Base-by-base conservation (phyloP, 2,329 filamentous ascomycete genomes). In the Dactylella cylindrospora region DNA sequence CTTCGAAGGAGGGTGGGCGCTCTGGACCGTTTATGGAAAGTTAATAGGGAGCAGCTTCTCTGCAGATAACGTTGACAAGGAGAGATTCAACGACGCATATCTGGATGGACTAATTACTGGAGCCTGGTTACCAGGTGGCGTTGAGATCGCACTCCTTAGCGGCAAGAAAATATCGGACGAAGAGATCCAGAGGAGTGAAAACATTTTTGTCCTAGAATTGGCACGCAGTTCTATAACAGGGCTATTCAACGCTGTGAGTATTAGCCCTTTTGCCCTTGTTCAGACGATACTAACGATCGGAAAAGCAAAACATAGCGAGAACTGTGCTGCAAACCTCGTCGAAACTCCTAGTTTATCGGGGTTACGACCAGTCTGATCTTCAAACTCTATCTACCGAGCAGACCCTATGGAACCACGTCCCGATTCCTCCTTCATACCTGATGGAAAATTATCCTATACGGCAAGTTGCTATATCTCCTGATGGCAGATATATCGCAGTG, bases 1-100 rank as follows among this genome's bases (percentile, higher is more conserved):
- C 1, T 97, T 91, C 70, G 85, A 93, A 69, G 84, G 85, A 57
- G 94, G 93, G 0, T 98, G 93, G 93, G 86, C 88, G 3, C 91
- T 84, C 39, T 98, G 91, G 91, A 97, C 91, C 71, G 93, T 97
- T 29, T 98, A 95, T 73, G 93, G 93, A 26, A 96, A 95, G 72
- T 80, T 85, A 2, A 85, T 90, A 10, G 90, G 86, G 51, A 88
- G 83, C 67, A 95, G 88, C 70, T 97, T 97, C 71, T 78, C 80
- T 5, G 78, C 81, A 9, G 87, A 95, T 68, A 76, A 77, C 1
- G 76, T 89, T 29, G 82, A 84, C 2, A 75, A 79, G 41, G 74
- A 75, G 5, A 91, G 93, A 69, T 59, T 57, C 5, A 80, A 79
- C 22, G 91, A 98, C 70, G 79, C 81, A 36, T 97, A 91, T 89